Base-by-base conservation (phyloP, 208 protist genomes). In the Leptomonas pyrrhocoris region DNA sequence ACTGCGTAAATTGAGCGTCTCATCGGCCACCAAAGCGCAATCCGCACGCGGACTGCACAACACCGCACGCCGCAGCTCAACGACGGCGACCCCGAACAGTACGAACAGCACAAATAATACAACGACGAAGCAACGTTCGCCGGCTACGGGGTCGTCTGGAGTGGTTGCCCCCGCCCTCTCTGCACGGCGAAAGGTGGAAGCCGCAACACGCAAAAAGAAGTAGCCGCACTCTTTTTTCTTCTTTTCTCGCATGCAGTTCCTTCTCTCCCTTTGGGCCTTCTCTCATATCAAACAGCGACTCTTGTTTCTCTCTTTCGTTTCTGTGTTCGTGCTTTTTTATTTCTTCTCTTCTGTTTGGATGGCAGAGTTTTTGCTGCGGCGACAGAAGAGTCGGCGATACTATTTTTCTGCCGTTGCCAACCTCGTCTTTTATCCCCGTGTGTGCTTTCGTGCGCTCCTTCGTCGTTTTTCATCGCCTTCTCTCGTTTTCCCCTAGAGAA, bases 1-100 rank as follows among this genome's bases (percentile, higher is more conserved):
- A 16, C 12, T 63, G 28, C 53, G 69, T 16, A 60, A 62, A 43
- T 30, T 51, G 13, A 68, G 69, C n/a, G 53, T 62, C 12, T 38
- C 69, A 18, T 68, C 69, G 16, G 53, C 27, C 23, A 23, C 42
- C 11, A 62, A 50, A 40, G 42, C 53, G 31, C 60, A 53, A 30
- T 55, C 60, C 6, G 60, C 30, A n/a, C 60, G 60, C 23, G 46
- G 60, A 9, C 2, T 11, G n/a, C 60, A 30, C 46, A 55, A 30
- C 60, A 65, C 45, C 46, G 60, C 30, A 51, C 25, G 53, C 19
- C 50, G 60, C 27, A 62, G 19, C 15, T 55, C 38, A 11, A 61
- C 43, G 28, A 34, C 43, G 1, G 50, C 53, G 34, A 36, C 50
- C 19, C 43, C 31, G 60, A 46, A 53, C 28, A 55, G n/a, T n/a